Evolutionary conservation across 805 yeast genomes (phyloP), one percentile per base, ranked within the genome.

Genomic region (Tetrapisispora phaffii): DNA sequence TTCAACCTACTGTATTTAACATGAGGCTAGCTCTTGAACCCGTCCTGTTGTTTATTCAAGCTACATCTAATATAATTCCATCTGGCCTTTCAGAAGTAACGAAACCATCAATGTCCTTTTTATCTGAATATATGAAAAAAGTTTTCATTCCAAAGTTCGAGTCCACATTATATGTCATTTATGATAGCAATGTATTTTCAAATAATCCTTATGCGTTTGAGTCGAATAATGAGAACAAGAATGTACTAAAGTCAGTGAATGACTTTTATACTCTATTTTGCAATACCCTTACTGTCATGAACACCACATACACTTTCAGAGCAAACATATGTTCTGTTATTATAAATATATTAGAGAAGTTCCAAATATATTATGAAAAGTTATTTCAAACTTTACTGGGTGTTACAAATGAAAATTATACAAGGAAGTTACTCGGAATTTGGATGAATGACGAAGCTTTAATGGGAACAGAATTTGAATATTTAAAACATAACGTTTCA

Each of bases 1-100:
- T 85, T 2, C 77, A 80, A 0, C 79, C 86, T 2, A 79, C 79
- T 55, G 73, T 87, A 15, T 79, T 83, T 63, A 86, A 88, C 55
- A 85, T 89, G 82, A 74, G 89, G 51, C 73, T 84, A 5, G 74
- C 88, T 15, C 63, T 86, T 41, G 95, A 84, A 46, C 80, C 85
- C 33, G 77, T 86, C 33, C 70, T 86, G 40, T 65, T 79, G 12
- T 86, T 85, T 56, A 69, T 79, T 22, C 80, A 84, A 38, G 79
- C 85, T 1, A 67, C 84, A 1, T 66, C 71, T 10, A 54, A 70
- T 2, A 55, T 72, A 4, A 60, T 74, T 10, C 72, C 72, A 1
- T 23, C 44, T 12, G 45, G 53, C 20, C 35, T 49, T 7, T 24
- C 42, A 2, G 49, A 57, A 37, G 47, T 55, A 20, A 49, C 53